These are phyloP conservation scores for Panaeolus cyanescens DNA, from an alignment of 768 basidiomycete genomes.

Conservation along the genomic window DNA sequence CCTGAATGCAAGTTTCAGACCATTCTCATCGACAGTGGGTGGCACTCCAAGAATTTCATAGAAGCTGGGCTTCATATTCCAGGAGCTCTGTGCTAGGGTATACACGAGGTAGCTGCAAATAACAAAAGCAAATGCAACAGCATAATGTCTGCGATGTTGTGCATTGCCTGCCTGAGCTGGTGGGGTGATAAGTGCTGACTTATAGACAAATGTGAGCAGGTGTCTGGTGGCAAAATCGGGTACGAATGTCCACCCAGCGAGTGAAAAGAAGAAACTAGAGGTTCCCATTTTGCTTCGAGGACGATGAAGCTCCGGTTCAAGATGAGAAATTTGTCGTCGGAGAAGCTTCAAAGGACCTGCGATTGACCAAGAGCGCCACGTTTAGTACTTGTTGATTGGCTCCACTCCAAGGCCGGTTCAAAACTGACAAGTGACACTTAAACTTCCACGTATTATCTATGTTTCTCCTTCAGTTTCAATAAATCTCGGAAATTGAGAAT, in stretches of 20 bases:
- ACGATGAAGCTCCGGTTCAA: neutral
- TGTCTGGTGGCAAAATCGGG: conserved; percentile 62
- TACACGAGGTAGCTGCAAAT: conserved; percentile 69
- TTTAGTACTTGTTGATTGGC: neutral
- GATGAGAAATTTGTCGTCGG: neutral
- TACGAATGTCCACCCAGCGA: conserved; percentile 67
- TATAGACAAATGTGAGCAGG: conserved; percentile 49
- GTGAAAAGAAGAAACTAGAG: conserved; percentile 24
- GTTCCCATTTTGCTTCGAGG: conserved; percentile 19
- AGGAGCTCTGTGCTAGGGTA: conserved; percentile 59
- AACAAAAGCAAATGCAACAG: conserved; percentile 61
- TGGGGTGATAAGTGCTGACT: conserved; percentile 26
- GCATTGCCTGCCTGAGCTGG: conserved; percentile 45
- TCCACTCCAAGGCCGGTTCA: conserved; percentile 1
- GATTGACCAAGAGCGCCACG: neutral
- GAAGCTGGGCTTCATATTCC: conserved; percentile 68
- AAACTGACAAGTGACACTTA: neutral
- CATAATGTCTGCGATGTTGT: conserved; percentile 58
- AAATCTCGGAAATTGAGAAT: neutral
- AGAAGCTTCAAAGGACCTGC: neutral
- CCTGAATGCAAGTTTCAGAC: conserved; percentile 73
- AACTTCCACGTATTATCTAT: neutral
- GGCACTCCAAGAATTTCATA: conserved; percentile 72
- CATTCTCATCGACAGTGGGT: conserved; percentile 63
- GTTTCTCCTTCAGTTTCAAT: neutral